phyloP scores from a whole-genome alignment of 1,284 basidiomycete genomes.

The Ceratobasidium sp. region DNA sequence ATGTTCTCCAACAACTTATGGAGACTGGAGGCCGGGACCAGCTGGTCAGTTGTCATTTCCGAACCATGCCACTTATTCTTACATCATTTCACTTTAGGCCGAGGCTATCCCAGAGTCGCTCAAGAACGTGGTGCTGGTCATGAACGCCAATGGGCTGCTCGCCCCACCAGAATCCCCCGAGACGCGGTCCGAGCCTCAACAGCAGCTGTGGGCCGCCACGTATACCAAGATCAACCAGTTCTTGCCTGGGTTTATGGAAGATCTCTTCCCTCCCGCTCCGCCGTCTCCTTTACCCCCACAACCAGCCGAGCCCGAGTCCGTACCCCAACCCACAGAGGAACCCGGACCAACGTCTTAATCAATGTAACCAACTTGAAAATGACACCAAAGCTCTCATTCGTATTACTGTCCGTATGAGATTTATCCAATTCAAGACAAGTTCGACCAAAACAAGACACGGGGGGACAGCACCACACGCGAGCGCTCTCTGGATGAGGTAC shows the following conservation, averaged over 20 bases:
- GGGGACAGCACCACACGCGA: conserved; percentile 29
- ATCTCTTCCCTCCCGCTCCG: conserved; percentile 68
- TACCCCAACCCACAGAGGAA: conserved; percentile 3
- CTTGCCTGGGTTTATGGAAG: conserved; percentile 86
- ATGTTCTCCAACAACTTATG: conserved; percentile 91
- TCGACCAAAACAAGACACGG: conserved; percentile 32
- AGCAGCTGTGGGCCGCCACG: conserved; percentile 84
- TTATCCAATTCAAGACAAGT: conserved; percentile 42
- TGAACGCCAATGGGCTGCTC: conserved; percentile 89
- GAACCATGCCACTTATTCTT: conserved; percentile 1
- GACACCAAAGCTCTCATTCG: neutral
- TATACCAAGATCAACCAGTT: conserved; percentile 88
- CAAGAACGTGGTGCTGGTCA: conserved; percentile 96
- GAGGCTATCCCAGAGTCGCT: conserved; percentile 94
- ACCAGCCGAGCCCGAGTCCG: conserved; percentile 17
- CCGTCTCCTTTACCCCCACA: conserved; percentile 11
- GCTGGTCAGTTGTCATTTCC: conserved; percentile 70
- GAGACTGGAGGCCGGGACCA: conserved; percentile 86
- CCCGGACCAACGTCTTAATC: conserved; percentile 3
- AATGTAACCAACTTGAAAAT: conserved; percentile 33
- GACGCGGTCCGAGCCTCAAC: conserved; percentile 67
- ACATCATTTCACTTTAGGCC: conserved; percentile 8
- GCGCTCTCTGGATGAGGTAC: conserved; percentile 11
- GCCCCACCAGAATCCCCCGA: conserved; percentile 68
- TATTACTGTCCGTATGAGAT: conserved; percentile 25